phyloP scores from a whole-genome alignment of 768 basidiomycete species.

The Macrolepiota dolichaula region DNA sequence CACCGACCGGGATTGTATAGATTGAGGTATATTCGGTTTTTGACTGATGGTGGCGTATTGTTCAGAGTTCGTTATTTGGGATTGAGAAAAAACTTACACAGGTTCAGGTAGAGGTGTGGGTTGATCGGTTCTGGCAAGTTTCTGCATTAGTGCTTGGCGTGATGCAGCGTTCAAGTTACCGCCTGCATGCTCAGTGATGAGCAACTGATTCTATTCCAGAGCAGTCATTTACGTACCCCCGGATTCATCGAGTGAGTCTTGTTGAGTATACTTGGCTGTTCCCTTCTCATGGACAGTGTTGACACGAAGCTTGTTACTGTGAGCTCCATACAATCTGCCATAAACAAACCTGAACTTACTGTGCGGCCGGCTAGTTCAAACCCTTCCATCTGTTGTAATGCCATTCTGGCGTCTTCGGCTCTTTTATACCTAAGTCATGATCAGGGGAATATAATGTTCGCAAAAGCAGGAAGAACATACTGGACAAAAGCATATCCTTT shows the following conservation, averaged over 20 bases:
- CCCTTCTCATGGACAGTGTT: slow-evolving; percentile 94
- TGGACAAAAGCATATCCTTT: slow-evolving; percentile 99
- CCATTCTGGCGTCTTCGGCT: slow-evolving; percentile 93
- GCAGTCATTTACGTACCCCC: slow-evolving; percentile 54
- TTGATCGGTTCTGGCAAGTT: slow-evolving; percentile 93
- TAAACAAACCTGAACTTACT: slow-evolving; percentile 40
- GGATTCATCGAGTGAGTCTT: slow-evolving; percentile 84
- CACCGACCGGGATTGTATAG: slow-evolving; percentile 87
- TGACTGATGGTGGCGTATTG: slow-evolving; percentile 39
- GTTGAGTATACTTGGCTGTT: slow-evolving; percentile 66
- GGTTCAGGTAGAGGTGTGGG: slow-evolving; percentile 54
- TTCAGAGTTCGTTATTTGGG: neutral
- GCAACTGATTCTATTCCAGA: neutral
- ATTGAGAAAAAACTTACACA: slow-evolving; percentile 43
- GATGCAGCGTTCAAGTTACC: slow-evolving; percentile 98
- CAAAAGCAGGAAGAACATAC: slow-evolving; percentile 41
- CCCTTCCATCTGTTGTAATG: slow-evolving; percentile 97
- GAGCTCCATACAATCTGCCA: neutral
- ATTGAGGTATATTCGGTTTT: slow-evolving; percentile 76
- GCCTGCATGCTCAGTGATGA: slow-evolving; percentile 44
- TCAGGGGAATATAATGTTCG: neutral
- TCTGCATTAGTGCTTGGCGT: slow-evolving; percentile 99
- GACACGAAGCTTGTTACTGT: slow-evolving; percentile 65
- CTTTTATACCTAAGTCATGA: slow-evolving; percentile 67
- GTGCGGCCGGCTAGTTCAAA: slow-evolving; percentile 96